Percentiles rank a stretch among this genome's conserved stretches.
These are phyloP conservation scores for Cryptococcus amylolentus DNA, from an alignment of 1,284 basidiomycete genomes.

Conservation along the genomic window DNA sequence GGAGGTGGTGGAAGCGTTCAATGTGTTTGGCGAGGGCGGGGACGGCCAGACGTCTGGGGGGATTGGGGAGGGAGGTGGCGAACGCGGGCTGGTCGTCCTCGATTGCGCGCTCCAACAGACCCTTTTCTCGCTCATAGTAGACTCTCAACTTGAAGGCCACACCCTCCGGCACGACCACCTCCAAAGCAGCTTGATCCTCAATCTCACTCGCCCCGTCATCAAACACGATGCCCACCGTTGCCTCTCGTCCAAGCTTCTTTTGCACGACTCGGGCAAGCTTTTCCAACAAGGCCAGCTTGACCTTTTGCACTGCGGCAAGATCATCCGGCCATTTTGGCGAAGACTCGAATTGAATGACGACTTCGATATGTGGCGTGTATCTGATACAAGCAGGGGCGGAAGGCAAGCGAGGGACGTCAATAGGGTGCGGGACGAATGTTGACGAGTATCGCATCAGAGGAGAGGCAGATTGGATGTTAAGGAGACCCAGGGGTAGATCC, in stretches of 20 bases:
- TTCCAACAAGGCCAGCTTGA: constrained; percentile 91
- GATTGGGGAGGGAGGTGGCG: constrained; percentile 40
- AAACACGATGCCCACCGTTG: constrained; percentile 53
- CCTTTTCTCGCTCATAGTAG: constrained; percentile 81
- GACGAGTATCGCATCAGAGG: constrained; percentile 78
- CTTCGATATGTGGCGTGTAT: constrained; percentile 66
- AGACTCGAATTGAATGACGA: constrained; percentile 82
- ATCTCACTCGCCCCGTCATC: constrained; percentile 62
- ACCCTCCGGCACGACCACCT: constrained; percentile 74
- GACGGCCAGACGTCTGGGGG: constrained; percentile 51
- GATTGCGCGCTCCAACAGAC: constrained; percentile 68
- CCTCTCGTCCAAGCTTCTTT: constrained; percentile 52
- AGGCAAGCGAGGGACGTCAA: constrained; percentile 51
- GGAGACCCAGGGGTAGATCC: constrained; percentile 73
- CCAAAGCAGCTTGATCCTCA: constrained; percentile 68
- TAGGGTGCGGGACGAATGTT: constrained; percentile 67
- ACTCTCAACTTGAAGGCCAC: constrained; percentile 83
- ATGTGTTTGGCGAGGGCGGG: constrained; percentile 66
- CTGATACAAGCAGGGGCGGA: constrained; percentile 57
- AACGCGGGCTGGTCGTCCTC: constrained; percentile 44
- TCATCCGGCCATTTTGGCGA: constrained; percentile 95
- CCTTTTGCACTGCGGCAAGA: constrained; percentile 84
- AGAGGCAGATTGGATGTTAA: constrained; percentile 67
- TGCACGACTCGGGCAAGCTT: constrained; percentile 65
- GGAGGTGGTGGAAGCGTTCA: constrained; percentile 69